Evolutionary conservation across 768 basidiomycete species (phyloP), one percentile per base, ranked within the genome.

Genomic region (Hirschioporus abietinus): DNA sequence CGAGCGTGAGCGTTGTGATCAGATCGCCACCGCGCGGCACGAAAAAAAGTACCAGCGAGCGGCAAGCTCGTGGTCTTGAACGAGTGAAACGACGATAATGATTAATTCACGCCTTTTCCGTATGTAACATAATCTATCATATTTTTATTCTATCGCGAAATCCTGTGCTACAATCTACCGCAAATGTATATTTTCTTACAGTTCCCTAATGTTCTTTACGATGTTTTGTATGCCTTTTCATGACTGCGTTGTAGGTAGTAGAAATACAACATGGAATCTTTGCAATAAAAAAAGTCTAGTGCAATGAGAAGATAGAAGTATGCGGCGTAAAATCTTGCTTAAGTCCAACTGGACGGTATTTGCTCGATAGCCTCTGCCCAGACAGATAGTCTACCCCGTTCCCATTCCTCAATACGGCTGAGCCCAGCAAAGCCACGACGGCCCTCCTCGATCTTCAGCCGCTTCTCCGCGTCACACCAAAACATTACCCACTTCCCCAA

Each of bases 391-490:
- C 93, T 82, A 1, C 89, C 92, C 63, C 80, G 77, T 77, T 95
- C 94, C 85, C 90, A 93, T 7, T 84, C 79, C 74, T 89, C 92
- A 10, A 94, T 78, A 71, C 88, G 90, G 0, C 89, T 90, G 65
- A 92, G 76, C 25, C 86, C 87, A 34, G 83, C 83, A 66, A 81
- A 86, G 66, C 82, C 84, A 18, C 89, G 83, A 15, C 86, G 83
- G 24, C 87, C 85, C 69, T 88, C 86, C 72, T 89, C 88, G 23
- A 83, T 84, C 76, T 85, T 88, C 27, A 96, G 77, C 64, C 90
- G 82, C 78, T 90, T 92, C 80, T 99, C 96, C 0, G 90, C 94
- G 78, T 99, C 97, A 76, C 96, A 97, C 97, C 97, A 99, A 77
- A 99, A 99, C 71, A 99, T 76, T 60, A 94, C 88, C 93, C 96